Evolutionary conservation across 2,329 filamentous ascomycete genomes (phyloP), one percentile per base, ranked within the genome.

Genomic region (Talaromyces sp.): DNA sequence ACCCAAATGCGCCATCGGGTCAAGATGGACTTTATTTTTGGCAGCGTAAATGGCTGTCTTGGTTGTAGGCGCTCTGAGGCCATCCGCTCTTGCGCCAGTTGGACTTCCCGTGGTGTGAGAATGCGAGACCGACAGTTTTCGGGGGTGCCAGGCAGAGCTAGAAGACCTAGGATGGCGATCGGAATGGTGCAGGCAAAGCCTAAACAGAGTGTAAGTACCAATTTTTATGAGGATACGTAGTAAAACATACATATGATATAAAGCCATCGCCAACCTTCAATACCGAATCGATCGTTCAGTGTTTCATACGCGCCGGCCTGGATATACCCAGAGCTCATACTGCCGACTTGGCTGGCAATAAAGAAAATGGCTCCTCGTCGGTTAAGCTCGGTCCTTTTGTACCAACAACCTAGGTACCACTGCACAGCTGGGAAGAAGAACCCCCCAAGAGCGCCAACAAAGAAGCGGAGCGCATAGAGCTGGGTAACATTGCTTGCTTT

Each of bases 191-290:
- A 83, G 63, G 85, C 81, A 50, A 86, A 73, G 5, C 31, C 5
- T 10, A 6, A 10, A 10, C 31, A 33, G n/a, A n/a, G n/a, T n/a
- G n/a, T n/a, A n/a, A n/a, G n/a, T n/a, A n/a, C n/a, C n/a, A n/a
- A n/a, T n/a, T n/a, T n/a, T n/a, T n/a, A n/a, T n/a, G n/a, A n/a
- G n/a, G n/a, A n/a, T n/a, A n/a, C n/a, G n/a, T n/a, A n/a, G n/a
- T n/a, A n/a, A n/a, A n/a, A n/a, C n/a, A n/a, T n/a, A n/a, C n/a
- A n/a, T n/a, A n/a, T n/a, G 39, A 79, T 76, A 69, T 84, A 85
- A 0, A 85, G 74, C 83, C 82, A 85, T 21, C 81, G 74, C 84
- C 83, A 86, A 1, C 82, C 82, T 0, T 77, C 71, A 52, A 84
- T 77, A 2, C 82, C 81, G 9, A 79, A 66, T 1, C 77, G 73